A percentile compares a stretch with the other conserved stretches of the same genome.
Conservation (phyloP, 2,329 filamentous ascomycete genomes). For the Acephala macrosclerotiorum region DNA sequence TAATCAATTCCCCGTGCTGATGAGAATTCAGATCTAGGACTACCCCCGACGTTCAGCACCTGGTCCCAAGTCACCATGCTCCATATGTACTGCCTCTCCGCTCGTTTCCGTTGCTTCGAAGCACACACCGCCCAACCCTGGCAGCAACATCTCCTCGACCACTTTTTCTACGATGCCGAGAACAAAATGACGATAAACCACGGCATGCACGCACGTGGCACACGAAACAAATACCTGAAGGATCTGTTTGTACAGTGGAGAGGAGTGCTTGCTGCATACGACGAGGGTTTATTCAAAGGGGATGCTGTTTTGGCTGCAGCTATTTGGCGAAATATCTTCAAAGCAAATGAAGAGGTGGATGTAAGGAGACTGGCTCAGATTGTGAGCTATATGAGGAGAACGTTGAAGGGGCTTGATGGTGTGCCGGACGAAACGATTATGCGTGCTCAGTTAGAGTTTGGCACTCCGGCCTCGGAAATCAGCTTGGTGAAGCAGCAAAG, state of each 20-base stretch:
- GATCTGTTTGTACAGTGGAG: conserved; percentile 95
- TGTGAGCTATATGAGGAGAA: conserved; percentile 67
- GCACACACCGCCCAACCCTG: conserved; percentile 73
- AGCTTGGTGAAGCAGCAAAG: conserved; percentile 48
- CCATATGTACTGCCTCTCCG: conserved; percentile 91
- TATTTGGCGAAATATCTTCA: conserved; percentile 93
- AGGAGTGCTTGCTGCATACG: conserved; percentile 82
- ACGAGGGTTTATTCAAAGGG: conserved; percentile 79
- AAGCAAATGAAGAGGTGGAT: conserved; percentile 71
- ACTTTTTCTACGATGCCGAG: conserved; percentile 92
- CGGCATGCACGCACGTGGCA: conserved; percentile 65
- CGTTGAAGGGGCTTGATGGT: conserved; percentile 60
- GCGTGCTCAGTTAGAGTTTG: conserved; percentile 57
- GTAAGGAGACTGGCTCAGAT: conserved; percentile 66
- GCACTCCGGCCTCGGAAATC: conserved; percentile 50
- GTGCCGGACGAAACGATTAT: conserved; percentile 60
- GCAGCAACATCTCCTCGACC: conserved; percentile 91
- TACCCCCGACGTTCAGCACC: conserved; percentile 88
- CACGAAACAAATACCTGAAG: conserved; percentile 75
- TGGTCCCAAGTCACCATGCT: conserved; percentile 98
- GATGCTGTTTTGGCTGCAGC: conserved; percentile 82
- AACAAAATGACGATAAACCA: conserved; percentile 84
- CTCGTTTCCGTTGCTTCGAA: conserved; percentile 77
- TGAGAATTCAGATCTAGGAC: conserved; percentile 67
- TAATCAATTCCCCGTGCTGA: conserved; percentile 15